Evolutionary conservation across 148 eudicot species (phyloP).

Genomic region (Chenopodium berlandieri): DNA sequence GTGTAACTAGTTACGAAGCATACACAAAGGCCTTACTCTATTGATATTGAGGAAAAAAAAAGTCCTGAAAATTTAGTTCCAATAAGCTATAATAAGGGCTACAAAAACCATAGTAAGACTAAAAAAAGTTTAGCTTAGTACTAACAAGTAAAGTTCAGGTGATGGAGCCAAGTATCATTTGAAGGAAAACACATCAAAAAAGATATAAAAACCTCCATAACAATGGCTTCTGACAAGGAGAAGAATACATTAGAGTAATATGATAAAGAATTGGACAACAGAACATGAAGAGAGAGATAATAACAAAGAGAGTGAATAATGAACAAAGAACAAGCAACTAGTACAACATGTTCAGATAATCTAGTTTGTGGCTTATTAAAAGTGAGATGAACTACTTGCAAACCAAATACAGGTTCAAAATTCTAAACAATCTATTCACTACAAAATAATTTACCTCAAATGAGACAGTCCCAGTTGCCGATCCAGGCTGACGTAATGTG

Average conservation of each 20-base stretch:
- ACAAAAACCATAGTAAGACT: too few relatives aligned
- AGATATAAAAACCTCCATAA: background rate
- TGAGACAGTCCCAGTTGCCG: constrained; percentile 49
- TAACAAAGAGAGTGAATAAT: background rate
- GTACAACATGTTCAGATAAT: background rate
- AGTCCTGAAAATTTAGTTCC: background rate
- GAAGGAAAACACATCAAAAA: background rate
- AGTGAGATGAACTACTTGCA: background rate
- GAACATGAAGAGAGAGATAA: background rate
- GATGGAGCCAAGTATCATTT: background rate
- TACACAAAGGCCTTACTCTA: background rate
- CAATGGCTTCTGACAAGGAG: background rate
- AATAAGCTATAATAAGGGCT: background rate
- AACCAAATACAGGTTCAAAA: background rate
- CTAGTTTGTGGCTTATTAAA: background rate
- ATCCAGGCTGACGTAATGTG: constrained; percentile 62
- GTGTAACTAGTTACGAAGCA: background rate
- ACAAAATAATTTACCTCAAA: constrained; percentile 52
- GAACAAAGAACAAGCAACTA: background rate
- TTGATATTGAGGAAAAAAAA: too few relatives aligned
- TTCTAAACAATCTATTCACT: background rate
- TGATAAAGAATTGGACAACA: too few relatives aligned
- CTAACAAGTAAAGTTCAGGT: background rate
- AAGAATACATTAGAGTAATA: background rate
- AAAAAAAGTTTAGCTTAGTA: background rate